A percentile compares a stretch with the other conserved stretches of the same genome.
Evolutionary conservation across 306 rosid species (phyloP).

Genomic region (Vigna angularis): DNA sequence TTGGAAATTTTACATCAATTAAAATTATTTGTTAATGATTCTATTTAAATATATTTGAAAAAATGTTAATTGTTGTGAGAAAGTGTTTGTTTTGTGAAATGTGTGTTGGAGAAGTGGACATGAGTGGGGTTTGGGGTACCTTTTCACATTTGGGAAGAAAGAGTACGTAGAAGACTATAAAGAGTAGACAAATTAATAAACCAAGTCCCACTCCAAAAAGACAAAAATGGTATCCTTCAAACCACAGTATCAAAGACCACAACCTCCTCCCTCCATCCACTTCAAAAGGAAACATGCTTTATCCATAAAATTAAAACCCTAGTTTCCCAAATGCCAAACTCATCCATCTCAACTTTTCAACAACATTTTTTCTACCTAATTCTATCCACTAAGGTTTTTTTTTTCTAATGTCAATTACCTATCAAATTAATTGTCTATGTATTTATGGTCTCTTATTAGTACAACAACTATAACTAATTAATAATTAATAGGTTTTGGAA

Average conservation of each 20-base stretch:
- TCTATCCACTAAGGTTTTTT: not conserved
- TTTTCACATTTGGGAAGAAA: slow-evolving; percentile 47
- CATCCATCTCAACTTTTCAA: slow-evolving; percentile 26
- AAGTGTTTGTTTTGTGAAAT: slow-evolving; percentile 36
- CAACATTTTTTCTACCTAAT: not conserved
- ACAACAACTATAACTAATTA: too few relatives aligned
- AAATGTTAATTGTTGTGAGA: not conserved
- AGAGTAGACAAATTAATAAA: slow-evolving; percentile 51
- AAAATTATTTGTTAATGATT: too few relatives aligned
- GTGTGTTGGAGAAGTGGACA: slow-evolving; percentile 51
- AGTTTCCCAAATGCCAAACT: slow-evolving; percentile 37
- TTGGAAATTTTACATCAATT: too few relatives aligned
- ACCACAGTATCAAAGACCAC: slow-evolving; percentile 48
- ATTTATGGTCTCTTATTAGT: too few relatives aligned
- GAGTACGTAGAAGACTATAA: slow-evolving; percentile 44
- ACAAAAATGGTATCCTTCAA: slow-evolving; percentile 50
- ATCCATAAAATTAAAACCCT: slow-evolving; percentile 33
- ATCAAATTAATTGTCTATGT: too few relatives aligned
- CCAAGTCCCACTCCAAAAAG: slow-evolving; percentile 40
- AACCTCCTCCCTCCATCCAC: slow-evolving; percentile 47
- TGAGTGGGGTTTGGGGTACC: slow-evolving; percentile 44
- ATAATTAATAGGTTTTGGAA: too few relatives aligned
- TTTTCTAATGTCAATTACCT: too few relatives aligned
- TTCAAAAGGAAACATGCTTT: slow-evolving; percentile 57
- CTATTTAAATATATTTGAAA: too few relatives aligned